Percentiles rank a stretch among this genome's conserved stretches.
These are phyloP conservation scores for Paragyromitra xinjiangensis DNA, from an alignment of 495 filamentous ascomycete species.

Conservation along the genomic window DNA sequence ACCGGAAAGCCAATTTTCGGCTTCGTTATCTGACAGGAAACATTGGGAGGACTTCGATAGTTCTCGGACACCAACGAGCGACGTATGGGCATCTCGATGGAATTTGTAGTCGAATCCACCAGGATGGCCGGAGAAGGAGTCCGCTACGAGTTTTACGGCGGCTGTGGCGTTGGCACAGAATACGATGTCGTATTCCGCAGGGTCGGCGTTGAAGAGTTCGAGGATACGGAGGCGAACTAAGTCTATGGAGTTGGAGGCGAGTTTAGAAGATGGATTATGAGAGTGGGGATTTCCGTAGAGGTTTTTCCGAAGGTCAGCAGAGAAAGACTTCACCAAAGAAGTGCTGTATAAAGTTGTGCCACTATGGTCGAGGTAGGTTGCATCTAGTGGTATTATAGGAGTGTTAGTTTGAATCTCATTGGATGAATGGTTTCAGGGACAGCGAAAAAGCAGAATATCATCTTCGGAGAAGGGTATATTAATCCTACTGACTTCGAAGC, in stretches of 20 bases:
- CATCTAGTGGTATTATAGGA: conserved; percentile 19
- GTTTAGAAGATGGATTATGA: conserved; percentile 69
- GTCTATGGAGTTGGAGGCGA: conserved; percentile 70
- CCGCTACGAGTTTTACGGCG: conserved; percentile 74
- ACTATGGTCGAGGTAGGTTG: conserved; percentile 76
- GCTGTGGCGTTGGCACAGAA: conserved; percentile 76
- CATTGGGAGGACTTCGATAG: conserved; percentile 67
- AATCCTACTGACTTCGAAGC: conserved; percentile 35
- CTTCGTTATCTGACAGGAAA: conserved; percentile 71
- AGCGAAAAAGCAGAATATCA: not conserved
- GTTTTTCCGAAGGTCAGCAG: conserved; percentile 65
- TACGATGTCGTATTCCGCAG: conserved; percentile 72
- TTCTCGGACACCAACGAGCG: conserved; percentile 75
- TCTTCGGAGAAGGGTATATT: not conserved
- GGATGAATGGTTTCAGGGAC: not conserved
- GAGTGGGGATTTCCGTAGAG: conserved; percentile 83
- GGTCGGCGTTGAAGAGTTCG: conserved; percentile 69
- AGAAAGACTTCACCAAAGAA: conserved; percentile 69
- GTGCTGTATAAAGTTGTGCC: conserved; percentile 77
- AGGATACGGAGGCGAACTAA: conserved; percentile 67
- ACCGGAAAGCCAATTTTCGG: conserved; percentile 69
- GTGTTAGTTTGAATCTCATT: conserved; percentile 13
- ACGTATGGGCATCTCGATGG: conserved; percentile 78
- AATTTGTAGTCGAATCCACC: conserved; percentile 75
- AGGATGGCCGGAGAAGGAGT: conserved; percentile 69